Evolutionary conservation across 345 rosid genomes (phyloP).

Genomic region (Psidium friedrichsthalianum): DNA sequence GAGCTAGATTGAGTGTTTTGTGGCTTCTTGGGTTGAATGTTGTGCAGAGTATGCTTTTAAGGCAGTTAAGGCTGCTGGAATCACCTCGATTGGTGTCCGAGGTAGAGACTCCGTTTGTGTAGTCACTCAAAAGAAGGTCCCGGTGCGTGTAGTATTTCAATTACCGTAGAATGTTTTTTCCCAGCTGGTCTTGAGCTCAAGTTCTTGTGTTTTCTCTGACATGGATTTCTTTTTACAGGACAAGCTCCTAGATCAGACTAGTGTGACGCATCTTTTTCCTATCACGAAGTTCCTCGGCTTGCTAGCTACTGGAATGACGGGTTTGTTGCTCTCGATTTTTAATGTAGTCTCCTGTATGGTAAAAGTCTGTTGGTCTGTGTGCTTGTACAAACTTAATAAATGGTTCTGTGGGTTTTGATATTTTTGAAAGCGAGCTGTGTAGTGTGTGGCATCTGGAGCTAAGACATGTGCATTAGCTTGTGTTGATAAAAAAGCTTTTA

Average conservation of each 20-base stretch:
- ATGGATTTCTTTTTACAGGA: conserved; percentile 36
- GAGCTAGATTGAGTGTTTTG: not conserved
- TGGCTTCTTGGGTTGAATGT: not conserved
- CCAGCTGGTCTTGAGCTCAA: not conserved
- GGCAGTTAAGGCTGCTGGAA: conserved; percentile 94
- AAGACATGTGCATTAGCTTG: not conserved
- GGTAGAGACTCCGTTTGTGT: conserved; percentile 95
- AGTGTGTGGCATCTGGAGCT: not conserved
- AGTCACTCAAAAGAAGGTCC: conserved; percentile 98
- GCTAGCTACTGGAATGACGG: conserved; percentile 95
- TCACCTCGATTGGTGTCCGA: conserved; percentile 91
- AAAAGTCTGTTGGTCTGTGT: not conserved
- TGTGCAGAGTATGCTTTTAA: conserved; percentile 85
- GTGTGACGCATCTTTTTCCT: conserved; percentile 87
- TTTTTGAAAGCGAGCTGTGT: not conserved
- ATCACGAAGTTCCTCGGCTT: conserved; percentile 86
- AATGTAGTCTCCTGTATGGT: not conserved
- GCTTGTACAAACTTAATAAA: not conserved
- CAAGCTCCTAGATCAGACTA: conserved; percentile 96
- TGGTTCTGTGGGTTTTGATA: not conserved
- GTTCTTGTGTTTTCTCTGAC: not conserved
- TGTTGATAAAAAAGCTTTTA: not conserved
- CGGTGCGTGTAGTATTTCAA: conserved; percentile 36
- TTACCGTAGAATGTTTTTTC: not conserved
- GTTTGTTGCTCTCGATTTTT: conserved; percentile 16